Base-by-base conservation (phyloP, 2,329 filamentous ascomycete species). In the Graphilbum sp. region DNA sequence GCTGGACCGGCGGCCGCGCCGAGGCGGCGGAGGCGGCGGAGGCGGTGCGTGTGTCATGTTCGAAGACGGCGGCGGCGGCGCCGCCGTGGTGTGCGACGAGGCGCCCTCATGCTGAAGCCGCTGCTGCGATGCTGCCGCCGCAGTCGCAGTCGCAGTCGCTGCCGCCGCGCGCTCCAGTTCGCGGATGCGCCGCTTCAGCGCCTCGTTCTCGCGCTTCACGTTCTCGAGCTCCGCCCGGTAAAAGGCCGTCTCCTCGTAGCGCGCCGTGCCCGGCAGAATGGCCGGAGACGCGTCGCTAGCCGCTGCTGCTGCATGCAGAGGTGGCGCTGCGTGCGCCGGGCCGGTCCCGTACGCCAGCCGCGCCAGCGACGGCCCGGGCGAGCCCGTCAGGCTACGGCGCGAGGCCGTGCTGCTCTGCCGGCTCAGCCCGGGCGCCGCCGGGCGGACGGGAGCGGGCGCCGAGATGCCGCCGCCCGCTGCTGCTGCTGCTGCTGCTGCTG, bases 131-230 rank as follows among this genome's bases (percentile, higher is more conserved):
- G 29, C 21, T 3, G 36, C 6, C 11, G 24, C 3, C 3, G 17
- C 30, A 3, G 21, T 12, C 2, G 27, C 15, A 15, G 36, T 27
- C 10, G 34, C 30, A 2, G 27, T 21, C 2, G 29, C 57, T 44
- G 63, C 35, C 1, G 33, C 25, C 1, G 36, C 55, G 29, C 63
- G 60, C 56, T 80, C 75, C 11, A 80, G 55, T 32, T 79, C 75
- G 34, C 72, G 63, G 41, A 80, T 68, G 13, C 69, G 64, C 39
- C 65, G 61, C 58, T 74, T 75, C 34, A 80, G 55, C 0, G 54
- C 52, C 37, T 79, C 75, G 42, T 80, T 79, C 54, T 80, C 75
- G 34, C 64, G 61, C 56, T 75, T 78, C 30, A 71, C 69, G 5
- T 49, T 56, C 19, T 79, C 75, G 0, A 79, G 58, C 50, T 79